phyloP scores from a whole-genome alignment of 164 flowering plant genomes.

The Protea cynaroides region DNA sequence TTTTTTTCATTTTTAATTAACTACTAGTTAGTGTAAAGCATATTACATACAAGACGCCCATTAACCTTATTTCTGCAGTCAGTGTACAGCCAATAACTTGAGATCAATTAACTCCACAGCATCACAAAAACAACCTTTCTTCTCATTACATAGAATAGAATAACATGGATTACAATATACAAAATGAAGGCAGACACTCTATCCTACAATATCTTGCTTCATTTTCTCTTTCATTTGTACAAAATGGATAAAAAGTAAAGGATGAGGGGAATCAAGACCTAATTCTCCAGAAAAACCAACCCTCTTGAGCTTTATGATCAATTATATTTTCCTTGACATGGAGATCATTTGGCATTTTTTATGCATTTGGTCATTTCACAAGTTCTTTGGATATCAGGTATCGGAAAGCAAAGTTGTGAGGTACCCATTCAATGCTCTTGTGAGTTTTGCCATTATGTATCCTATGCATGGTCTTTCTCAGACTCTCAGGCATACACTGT shows the following conservation, averaged over 20 bases:
- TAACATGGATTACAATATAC: constrained; percentile 9
- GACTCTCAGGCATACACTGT: constrained; percentile 55
- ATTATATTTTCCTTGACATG: background rate
- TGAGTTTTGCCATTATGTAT: constrained; percentile 40
- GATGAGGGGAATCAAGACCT: background rate
- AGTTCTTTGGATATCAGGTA: constrained; percentile 81
- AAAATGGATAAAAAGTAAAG: background rate
- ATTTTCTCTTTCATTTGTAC: background rate
- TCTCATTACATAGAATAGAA: constrained; percentile 10
- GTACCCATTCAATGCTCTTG: constrained; percentile 72
- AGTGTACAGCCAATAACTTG: too few relatives aligned
- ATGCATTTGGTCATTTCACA: constrained; percentile 27
- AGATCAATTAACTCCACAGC: too few relatives aligned
- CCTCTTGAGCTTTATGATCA: background rate
- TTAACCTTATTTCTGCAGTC: too few relatives aligned
- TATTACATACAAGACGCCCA: too few relatives aligned
- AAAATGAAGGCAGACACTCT: constrained; percentile 4
- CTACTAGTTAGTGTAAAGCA: too few relatives aligned
- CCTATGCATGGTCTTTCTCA: constrained; percentile 43
- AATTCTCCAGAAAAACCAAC: background rate
- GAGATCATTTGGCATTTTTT: background rate
- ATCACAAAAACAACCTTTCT: background rate
- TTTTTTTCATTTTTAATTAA: too few relatives aligned
- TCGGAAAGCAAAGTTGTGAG: constrained; percentile 77
- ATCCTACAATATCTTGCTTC: background rate